phyloP scores from a whole-genome alignment of 2,329 filamentous ascomycete genomes.

The Fusarium verrucosum region DNA sequence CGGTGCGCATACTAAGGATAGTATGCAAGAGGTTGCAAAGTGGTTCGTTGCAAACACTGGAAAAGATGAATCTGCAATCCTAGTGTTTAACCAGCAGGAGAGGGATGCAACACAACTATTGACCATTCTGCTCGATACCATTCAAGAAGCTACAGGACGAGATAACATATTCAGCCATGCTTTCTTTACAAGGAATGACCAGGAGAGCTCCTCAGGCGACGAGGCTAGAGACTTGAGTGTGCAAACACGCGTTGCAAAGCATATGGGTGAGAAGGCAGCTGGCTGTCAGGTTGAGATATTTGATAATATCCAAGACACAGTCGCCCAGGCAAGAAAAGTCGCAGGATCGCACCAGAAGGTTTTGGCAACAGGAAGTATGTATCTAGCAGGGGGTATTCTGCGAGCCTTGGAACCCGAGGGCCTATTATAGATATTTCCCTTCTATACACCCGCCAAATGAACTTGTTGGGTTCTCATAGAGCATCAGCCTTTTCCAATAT shows the following conservation, averaged over 20 bases:
- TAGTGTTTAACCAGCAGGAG: conserved; percentile 95
- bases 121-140: conserved; percentile 66
- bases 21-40: conserved; percentile 75
- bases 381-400: conserved; percentile 82
- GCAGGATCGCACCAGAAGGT: conserved; percentile 62
- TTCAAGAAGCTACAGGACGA: conserved; percentile 53
- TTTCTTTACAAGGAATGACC: conserved; percentile 81
- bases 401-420: conserved; percentile 69
- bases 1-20: conserved; percentile 88
- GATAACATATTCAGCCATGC: conserved; percentile 71
- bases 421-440: conserved; percentile 44
- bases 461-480: conserved; percentile 41
- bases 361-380: conserved; percentile 83
- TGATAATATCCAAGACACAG: conserved; percentile 77
- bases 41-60: conserved; percentile 74
- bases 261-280: conserved; percentile 67
- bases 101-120: conserved; percentile 77
- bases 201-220: conserved; percentile 28
- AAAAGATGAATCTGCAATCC: conserved; percentile 52
- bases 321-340: conserved; percentile 63
- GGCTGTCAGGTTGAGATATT: conserved; percentile 58
- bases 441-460: background rate
- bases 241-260: conserved; percentile 71
- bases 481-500: conserved; percentile 59
- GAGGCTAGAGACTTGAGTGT: conserved; percentile 64